Base-by-base conservation (phyloP, 1,284 basidiomycete genomes). In the Exobasidium rhododendri region DNA sequence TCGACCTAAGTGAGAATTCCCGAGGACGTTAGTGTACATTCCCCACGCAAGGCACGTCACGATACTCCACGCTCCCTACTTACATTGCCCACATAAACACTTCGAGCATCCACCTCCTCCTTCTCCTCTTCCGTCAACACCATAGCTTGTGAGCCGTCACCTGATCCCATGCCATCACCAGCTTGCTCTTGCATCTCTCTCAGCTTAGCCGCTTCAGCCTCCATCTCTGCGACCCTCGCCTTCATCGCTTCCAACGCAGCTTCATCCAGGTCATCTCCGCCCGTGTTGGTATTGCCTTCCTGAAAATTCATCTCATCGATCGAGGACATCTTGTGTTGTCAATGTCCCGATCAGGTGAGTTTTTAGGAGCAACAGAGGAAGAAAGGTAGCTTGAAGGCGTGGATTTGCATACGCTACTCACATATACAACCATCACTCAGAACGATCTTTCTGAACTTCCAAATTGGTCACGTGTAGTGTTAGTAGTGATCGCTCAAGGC, bases 61-160 rank as follows among this genome's bases (percentile, higher is more conserved):
- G 17, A 26, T 5, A 10, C 14, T 6, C 26, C 5, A 14, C n/a
- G 22, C 35, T 10, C 24, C n/a, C 17, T 24, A 85, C 91, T 79
- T 80, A 97, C 94, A 82, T 98, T 98, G 51, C 96, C 96, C 69
- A 99, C 90, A 80, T 94, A 97, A 58, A 99, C 83, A 83, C 93
- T 97, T 79, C 94, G 85, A 65, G 83, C 82, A 81, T 99, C 96
- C 17, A 94, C 87, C 46, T 86, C 83, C 45, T 88, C 84, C 53
- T 83, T 80, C 51, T 79, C 77, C 59, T 79, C 73, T 31, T 79
- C 77, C 3, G 64, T 66, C 1, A 73, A 72, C 58, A 68, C 69
- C 4, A 63, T 49, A 51, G 81, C 81, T 62, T 85, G 84, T 58
- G 83, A 78, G 30, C 63, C 66, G 17, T 26, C 53, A 4, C 81